Evolutionary conservation across 208 protist genomes (phyloP).

Genomic region (Trypanosoma cruzi): DNA sequence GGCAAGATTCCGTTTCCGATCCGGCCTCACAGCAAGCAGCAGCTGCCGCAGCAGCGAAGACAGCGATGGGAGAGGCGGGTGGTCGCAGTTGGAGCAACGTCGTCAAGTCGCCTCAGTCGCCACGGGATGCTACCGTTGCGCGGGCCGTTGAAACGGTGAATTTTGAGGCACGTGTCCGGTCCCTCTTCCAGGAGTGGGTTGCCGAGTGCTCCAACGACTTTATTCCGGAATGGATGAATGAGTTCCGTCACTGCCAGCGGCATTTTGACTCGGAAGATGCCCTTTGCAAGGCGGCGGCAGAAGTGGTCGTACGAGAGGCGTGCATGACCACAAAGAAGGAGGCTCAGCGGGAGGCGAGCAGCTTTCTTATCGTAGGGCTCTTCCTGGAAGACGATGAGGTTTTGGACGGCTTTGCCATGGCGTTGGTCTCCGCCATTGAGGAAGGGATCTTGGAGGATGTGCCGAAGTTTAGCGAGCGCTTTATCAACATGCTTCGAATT

Average conservation of each 20-base stretch:
- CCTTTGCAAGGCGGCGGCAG: constrained; percentile 66
- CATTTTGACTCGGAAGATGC: constrained; percentile 49
- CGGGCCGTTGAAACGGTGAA: constrained; percentile 35
- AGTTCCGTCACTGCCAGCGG: constrained; percentile 70
- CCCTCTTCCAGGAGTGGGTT: constrained; percentile 85
- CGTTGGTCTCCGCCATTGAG: constrained; percentile 71
- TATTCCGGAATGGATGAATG: constrained; percentile 76
- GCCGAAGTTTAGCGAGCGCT: constrained; percentile 87
- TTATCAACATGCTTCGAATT: constrained; percentile 81
- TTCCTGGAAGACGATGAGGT: constrained; percentile 80
- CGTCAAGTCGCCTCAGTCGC: constrained; percentile 8
- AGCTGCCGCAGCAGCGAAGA: constrained; percentile 3
- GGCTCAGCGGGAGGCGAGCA: constrained; percentile 81
- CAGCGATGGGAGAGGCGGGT: constrained; percentile 6
- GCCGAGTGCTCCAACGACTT: constrained; percentile 76
- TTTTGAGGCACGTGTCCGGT: constrained; percentile 72
- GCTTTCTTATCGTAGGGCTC: constrained; percentile 80
- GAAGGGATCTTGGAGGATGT: constrained; percentile 84
- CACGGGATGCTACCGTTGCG: not conserved
- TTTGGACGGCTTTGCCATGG: constrained; percentile 68
- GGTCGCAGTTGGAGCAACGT: constrained; percentile 23
- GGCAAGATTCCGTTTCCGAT: constrained; percentile 10
- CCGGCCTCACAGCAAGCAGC: constrained; percentile 17
- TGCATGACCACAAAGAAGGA: constrained; percentile 86
- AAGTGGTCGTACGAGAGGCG: constrained; percentile 74